phyloP scores from a whole-genome alignment of 768 basidiomycete genomes.

The Lentinula raphanica region DNA sequence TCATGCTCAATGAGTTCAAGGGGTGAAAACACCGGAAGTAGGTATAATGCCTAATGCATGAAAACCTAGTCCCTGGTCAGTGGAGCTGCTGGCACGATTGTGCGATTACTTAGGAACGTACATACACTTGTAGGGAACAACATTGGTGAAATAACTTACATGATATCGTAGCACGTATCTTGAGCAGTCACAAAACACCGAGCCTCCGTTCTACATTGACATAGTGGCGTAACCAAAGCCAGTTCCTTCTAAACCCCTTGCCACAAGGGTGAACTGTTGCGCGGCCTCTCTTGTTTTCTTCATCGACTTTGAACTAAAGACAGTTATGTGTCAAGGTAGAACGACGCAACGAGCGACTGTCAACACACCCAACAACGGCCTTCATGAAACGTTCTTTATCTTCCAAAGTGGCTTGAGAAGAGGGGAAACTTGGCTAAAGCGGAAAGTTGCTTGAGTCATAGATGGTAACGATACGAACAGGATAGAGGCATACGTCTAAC shows the following conservation, averaged over 20 bases:
- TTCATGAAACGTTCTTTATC: slow-evolving; percentile 78
- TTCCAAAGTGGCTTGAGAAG: slow-evolving; percentile 64
- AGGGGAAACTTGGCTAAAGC: slow-evolving; percentile 64
- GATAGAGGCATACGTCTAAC: slow-evolving; percentile 47
- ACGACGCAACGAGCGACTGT: background rate
- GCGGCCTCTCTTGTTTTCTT: slow-evolving; percentile 78
- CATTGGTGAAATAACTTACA: too few species aligned
- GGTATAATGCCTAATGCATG: too few species aligned
- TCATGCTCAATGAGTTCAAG: too few species aligned
- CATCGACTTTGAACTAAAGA: slow-evolving; percentile 58
- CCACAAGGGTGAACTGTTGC: slow-evolving; percentile 81
- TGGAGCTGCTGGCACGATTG: too few species aligned
- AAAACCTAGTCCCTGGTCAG: too few species aligned
- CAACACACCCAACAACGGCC: slow-evolving; percentile 56
- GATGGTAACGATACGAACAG: slow-evolving; percentile 4
- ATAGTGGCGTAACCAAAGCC: slow-evolving; percentile 80
- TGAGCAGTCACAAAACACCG: background rate
- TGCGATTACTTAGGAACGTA: too few species aligned
- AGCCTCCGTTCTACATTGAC: background rate
- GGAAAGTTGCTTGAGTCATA: background rate
- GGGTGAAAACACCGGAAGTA: too few species aligned
- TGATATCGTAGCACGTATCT: too few species aligned
- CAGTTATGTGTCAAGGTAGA: background rate
- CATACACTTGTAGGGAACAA: too few species aligned
- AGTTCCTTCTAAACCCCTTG: slow-evolving; percentile 78